Base-by-base conservation (phyloP, 768 basidiomycete genomes). In the Russula brevipes region DNA sequence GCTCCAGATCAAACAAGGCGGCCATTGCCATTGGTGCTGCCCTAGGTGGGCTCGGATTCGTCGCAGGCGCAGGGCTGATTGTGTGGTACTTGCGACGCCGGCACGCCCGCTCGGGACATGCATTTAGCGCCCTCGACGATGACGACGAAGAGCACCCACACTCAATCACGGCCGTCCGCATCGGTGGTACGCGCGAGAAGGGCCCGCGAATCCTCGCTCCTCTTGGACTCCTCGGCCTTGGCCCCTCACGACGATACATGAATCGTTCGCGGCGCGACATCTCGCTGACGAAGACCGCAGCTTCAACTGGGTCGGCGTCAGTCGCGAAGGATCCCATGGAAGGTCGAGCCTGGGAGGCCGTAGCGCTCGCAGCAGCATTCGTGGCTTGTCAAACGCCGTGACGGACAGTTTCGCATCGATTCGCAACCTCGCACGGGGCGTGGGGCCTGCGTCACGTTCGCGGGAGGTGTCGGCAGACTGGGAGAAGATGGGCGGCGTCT, bases 231-330 rank as follows among this genome's bases (percentile, higher is more conserved):
- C 68, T 78, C 39, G 73, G 76, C 55, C 74, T 73, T 30, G 57
- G 47, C 17, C 54, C 36, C 41, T 41, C 51, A 44, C 54, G 51
- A 47, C 54, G 58, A 14, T 16, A 35, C 31, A 35, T 46, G 68
- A 52, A 66, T 17, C 61, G 61, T 12, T 66, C 77, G 58, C 79
- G 89, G 36, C 79, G 81, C 36, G 88, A 91, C 70, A 90, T 91
- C 82, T 91, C 39, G 87, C 84, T 4, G 88, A 92, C 59, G 89
- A 91, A 72, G 89, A 91, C 68, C 77, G 79, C 2, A 77, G 79
- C 51, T 65, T 68, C n/a, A 47, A 63, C 2, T 71, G 67, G 72
- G 62, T 56, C 36, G 54, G 33, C 46, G 63, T 71, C 3, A 66
- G 69, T 35, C 61, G 70, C 17, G 70, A 72, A 9, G 67, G 67